Base-by-base conservation (phyloP, 805 yeast species). In the Torulaspora indica region DNA sequence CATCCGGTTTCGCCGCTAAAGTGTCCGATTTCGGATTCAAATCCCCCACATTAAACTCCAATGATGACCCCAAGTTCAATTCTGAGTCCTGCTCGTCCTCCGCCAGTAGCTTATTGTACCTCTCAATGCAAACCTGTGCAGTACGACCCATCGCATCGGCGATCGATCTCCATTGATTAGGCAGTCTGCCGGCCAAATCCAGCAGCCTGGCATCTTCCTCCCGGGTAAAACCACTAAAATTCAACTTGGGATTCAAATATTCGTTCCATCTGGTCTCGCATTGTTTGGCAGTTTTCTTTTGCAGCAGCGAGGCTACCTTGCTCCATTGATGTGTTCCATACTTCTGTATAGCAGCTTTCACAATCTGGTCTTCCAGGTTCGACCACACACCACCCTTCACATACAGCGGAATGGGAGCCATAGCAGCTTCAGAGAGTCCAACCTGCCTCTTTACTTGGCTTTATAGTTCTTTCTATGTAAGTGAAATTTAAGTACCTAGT, bases 251-350 rank as follows among this genome's bases (percentile, higher is more conserved):
- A 60, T 81, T 83, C 30, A 91, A 68, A 78, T 83, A 89, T 57
- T 91, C 96, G 39, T 71, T 73, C 98, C 98, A 91, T 52, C 98
- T 71, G 1, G 95, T 85, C 57, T 89, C 87, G 49, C 95, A 91
- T 61, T 93, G 98, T 57, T 80, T 81, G 4, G 97, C 95, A 1
- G 89, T 82, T 64, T 91, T 91, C 60, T 85, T 79, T 5, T 87
- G 82, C 28, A 91, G 68, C 35, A 91, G 71, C 0, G 97, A 88
- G 0, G 96, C 85, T 4, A 91, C 91, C 40, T 96, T 76, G 10
- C 93, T 76, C 98, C 98, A 91, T 57, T 93, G 96, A 54, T 86
- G 89, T 14, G 89, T 70, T 0, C 98, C 98, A 63, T 91, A 91
- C 60, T 91, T 93, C 31, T 93, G 77, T 2, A 93, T 85, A 1